These are phyloP conservation scores for Rhizomucor miehei DNA, from an alignment of 371 early-diverging fungal genomes.

Conservation along the genomic window DNA sequence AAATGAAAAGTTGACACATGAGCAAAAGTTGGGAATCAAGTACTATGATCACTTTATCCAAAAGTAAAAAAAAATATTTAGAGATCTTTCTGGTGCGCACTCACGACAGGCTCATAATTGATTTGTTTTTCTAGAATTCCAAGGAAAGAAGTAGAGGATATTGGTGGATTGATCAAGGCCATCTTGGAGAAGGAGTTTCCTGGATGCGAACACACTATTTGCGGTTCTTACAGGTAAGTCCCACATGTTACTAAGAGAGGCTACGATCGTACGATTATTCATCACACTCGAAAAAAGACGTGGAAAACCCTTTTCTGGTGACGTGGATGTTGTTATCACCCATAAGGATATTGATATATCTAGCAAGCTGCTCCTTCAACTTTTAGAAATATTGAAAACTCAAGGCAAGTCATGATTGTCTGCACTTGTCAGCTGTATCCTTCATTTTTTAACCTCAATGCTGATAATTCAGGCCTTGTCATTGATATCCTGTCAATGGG, in stretches of 20 bases:
- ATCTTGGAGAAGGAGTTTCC: constrained; percentile 5
- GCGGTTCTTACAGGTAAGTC: constrained; percentile 22
- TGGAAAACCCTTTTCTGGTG: constrained; percentile 12
- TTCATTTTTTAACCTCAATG: background rate
- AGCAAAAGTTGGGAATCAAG: constrained; percentile 17
- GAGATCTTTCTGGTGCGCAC: too few relatives aligned
- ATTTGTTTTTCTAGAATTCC: constrained; percentile 8
- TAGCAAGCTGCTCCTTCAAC: background rate
- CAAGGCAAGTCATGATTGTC: constrained; percentile 4
- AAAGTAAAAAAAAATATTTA: constrained; percentile 7
- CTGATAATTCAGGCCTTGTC: background rate
- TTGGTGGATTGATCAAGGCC: background rate
- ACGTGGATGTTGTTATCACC: constrained; percentile 21
- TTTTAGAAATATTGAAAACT: constrained; percentile 7
- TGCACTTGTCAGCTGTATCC: background rate
- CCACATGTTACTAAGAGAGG: background rate
- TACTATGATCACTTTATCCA: constrained; percentile 19
- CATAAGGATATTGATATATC: constrained; percentile 10
- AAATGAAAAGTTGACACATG: constrained; percentile 12
- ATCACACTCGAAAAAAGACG: constrained; percentile 9
- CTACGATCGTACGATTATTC: background rate
- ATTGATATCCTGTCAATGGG: constrained; percentile 15
- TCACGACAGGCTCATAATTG: background rate
- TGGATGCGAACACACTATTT: constrained; percentile 11
- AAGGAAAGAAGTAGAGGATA: constrained; percentile 13